Percentiles rank a stretch among this genome's conserved stretches.
phyloP scores from a whole-genome alignment of 495 filamentous ascomycete species.

The Astrocystis sublimbata region DNA sequence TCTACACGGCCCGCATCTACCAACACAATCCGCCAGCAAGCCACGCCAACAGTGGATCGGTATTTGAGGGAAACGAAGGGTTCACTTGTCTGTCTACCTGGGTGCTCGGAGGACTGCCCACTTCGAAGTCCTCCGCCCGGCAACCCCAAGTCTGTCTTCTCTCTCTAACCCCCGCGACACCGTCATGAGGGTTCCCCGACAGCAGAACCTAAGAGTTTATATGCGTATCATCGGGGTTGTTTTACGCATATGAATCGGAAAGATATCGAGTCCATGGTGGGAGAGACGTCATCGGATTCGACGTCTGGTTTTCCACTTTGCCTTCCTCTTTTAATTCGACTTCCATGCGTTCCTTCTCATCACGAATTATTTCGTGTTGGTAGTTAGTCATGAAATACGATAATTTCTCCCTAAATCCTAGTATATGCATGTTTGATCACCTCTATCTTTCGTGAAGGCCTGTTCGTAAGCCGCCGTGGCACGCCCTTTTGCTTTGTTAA shows the following conservation, averaged over 20 bases:
- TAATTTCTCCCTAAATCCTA: no score
- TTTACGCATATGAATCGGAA: conserved; percentile 16
- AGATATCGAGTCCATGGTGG: conserved; percentile 40
- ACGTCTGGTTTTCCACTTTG: conserved; percentile 17
- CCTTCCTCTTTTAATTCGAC: conserved; percentile 16
- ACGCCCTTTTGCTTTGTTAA: no score
- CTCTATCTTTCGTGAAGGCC: no score
- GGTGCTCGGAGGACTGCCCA: conserved; percentile 38
- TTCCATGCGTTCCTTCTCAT: background rate
- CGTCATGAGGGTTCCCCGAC: conserved; percentile 45
- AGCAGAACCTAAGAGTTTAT: conserved; percentile 41
- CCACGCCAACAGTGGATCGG: background rate
- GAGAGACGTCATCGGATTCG: conserved; percentile 50
- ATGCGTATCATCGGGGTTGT: conserved; percentile 5
- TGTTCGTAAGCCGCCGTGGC: no score
- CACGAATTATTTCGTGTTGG: background rate
- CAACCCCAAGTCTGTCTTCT: conserved; percentile 58
- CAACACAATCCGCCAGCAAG: background rate
- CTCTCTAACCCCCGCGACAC: conserved; percentile 52
- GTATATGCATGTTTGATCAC: no score
- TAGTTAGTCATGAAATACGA: conserved; percentile 13
- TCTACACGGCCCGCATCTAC: background rate
- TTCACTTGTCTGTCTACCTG: conserved; percentile 55
- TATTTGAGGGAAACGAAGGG: conserved; percentile 17
- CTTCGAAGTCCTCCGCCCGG: conserved; percentile 6